Conservation (phyloP, 768 basidiomycete species). For the Wakefieldia striispora region DNA sequence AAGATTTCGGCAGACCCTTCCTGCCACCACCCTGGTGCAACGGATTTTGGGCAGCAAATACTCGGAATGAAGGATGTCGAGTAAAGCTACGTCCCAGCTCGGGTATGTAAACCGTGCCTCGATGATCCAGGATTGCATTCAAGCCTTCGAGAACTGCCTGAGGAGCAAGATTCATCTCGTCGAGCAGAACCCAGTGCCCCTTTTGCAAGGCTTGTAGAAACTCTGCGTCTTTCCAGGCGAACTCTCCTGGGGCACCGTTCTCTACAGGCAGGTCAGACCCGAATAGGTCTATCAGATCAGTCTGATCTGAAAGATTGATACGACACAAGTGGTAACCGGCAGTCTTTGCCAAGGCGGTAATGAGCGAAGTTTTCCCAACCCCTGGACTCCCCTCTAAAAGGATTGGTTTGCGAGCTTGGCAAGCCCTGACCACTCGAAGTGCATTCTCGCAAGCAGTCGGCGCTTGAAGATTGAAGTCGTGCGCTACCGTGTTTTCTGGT, state of each 20-base stretch:
- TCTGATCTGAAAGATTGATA: slow-evolving; percentile 98
- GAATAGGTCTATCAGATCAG: slow-evolving; percentile 93
- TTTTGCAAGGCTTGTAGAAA: slow-evolving; percentile 90
- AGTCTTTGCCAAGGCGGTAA: slow-evolving; percentile 81
- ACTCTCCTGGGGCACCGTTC: slow-evolving; percentile 86
- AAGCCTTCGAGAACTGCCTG: slow-evolving; percentile 96
- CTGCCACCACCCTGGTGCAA: slow-evolving; percentile 94
- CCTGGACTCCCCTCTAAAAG: slow-evolving; percentile 97
- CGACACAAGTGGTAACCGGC: slow-evolving; percentile 80
- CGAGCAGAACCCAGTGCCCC: slow-evolving; percentile 97
- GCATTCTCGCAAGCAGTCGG: slow-evolving; percentile 89
- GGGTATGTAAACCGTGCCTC: slow-evolving; percentile 92
- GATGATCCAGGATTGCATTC: slow-evolving; percentile 93
- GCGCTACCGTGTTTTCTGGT: slow-evolving; percentile 30
- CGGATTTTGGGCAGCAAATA: slow-evolving; percentile 98
- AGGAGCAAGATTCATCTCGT: slow-evolving; percentile 99
- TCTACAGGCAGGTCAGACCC: slow-evolving; percentile 96
- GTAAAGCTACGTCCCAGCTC: slow-evolving; percentile 88
- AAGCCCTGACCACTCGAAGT: slow-evolving; percentile 84
- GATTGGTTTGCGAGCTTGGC: slow-evolving; percentile 87
- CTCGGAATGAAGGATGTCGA: slow-evolving; percentile 90
- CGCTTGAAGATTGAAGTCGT: slow-evolving; percentile 76
- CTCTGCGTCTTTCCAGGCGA: slow-evolving; percentile 96
- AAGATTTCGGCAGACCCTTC: slow-evolving; percentile 96
- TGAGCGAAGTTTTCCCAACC: slow-evolving; percentile 94